Percentiles rank a stretch among this genome's conserved stretches.
These are phyloP conservation scores for Cryphonectria parasitica DNA, from an alignment of 2,329 filamentous ascomycete species.

Conservation along the genomic window DNA sequence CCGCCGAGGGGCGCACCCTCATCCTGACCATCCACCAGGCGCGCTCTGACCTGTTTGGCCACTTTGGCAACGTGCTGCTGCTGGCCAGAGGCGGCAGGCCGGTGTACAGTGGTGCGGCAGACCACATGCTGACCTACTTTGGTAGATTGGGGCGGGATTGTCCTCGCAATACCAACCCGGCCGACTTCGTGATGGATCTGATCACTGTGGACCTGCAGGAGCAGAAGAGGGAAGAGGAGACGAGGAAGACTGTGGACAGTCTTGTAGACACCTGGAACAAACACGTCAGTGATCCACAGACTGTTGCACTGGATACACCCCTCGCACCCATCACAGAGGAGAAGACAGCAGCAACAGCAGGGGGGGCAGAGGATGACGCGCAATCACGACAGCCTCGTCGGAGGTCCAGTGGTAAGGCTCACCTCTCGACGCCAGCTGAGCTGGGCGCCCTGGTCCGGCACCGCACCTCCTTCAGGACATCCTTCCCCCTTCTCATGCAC, in stretches of 20 bases:
- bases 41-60: constrained; percentile 71
- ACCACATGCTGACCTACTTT: constrained; percentile 69
- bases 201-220: constrained; percentile 77
- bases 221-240: constrained; percentile 63
- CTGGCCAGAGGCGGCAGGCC: constrained; percentile 71
- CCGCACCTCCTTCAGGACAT: constrained; percentile 62
- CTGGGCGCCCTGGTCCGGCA: constrained; percentile 69
- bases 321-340: constrained; percentile 29
- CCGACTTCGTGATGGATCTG: constrained; percentile 76
- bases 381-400: constrained; percentile 33
- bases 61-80: constrained; percentile 73
- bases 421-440: constrained; percentile 69
- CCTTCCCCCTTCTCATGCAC: constrained; percentile 69
- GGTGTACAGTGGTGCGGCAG: constrained; percentile 67
- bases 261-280: constrained; percentile 64
- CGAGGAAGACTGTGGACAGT: constrained; percentile 62
- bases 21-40: constrained; percentile 81
- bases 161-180: constrained; percentile 72
- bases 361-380: neutral
- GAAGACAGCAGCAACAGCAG: constrained; percentile 7
- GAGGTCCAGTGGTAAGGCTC: constrained; percentile 14
- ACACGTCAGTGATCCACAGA: constrained; percentile 19
- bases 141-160: constrained; percentile 63
- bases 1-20: constrained; percentile 73
- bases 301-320: constrained; percentile 27